Percentiles rank a stretch among this genome's conserved stretches.
Conservation (phyloP, 106 monocot species). For the Ottelia alismoides region DNA sequence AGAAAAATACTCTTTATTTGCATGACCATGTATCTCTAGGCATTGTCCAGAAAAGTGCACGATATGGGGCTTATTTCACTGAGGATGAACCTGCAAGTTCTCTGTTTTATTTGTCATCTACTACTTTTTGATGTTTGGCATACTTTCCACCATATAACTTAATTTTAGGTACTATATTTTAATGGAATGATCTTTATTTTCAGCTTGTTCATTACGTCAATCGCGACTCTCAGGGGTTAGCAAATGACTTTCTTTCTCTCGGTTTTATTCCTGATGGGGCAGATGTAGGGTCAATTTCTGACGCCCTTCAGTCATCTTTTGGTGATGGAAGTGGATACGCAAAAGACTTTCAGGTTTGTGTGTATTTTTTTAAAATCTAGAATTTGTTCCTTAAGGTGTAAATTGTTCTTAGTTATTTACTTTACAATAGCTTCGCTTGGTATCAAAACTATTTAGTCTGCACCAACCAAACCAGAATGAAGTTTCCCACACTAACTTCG, state of each 20-base stretch:
- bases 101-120: not conserved
- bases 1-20: too few relatives aligned
- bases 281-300: conserved; percentile 53
- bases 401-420: too few relatives aligned
- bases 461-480: too few relatives aligned
- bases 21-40: too few relatives aligned
- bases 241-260: conserved; percentile 90
- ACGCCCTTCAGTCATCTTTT: conserved; percentile 71
- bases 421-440: too few relatives aligned
- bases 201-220: conserved; percentile 97
- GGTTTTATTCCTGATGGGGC: conserved; percentile 92
- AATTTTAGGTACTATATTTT: conserved; percentile 1
- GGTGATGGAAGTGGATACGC: conserved; percentile 48
- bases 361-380: not conserved
- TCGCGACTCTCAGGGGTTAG: conserved; percentile 76
- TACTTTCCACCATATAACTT: conserved; percentile 1
- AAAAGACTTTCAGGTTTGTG: conserved; percentile 78
- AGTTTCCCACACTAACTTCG: too few relatives aligned
- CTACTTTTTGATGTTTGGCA: not conserved
- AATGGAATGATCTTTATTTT: conserved; percentile 10
- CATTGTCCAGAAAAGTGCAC: too few relatives aligned
- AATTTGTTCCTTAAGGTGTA: too few relatives aligned
- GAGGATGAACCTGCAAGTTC: not conserved
- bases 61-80: not conserved
- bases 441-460: too few relatives aligned